Base-by-base conservation (phyloP, 2,329 filamentous ascomycete species). In the Aspergillus uvarum region DNA sequence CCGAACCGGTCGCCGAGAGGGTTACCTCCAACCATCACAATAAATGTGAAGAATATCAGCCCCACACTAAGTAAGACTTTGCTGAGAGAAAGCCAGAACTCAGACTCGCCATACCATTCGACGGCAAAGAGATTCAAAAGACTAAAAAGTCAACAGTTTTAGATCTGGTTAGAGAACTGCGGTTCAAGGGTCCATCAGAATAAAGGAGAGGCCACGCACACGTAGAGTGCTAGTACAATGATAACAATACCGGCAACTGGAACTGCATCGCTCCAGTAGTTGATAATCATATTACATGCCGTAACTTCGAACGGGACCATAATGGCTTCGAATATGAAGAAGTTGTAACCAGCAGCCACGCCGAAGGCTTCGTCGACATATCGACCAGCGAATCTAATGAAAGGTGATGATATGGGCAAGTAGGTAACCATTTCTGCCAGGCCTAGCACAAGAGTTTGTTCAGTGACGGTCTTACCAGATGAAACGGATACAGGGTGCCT, bases 21-120 rank as follows among this genome's bases (percentile, higher is more conserved):
- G 66, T 94, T 95, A 2, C 89, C 92, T 7, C 91, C 92, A 1
- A 95, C 78, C 88, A 95, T 94, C 64, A 87, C 86, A 64, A 96
- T 82, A 69, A 96, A 91, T 2, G 91, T 94, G 77, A 91, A 93
- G 63, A 86, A 68, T 65, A 93, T 83, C 54, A 94, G 81, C 1
- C 85, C 89, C 38, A 92, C 75, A 61, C 90, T 90, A 54, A 92
- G 81, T 2, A 92, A 67, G 2, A 92, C 83, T 72, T 92, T 92
- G 57, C 87, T 87, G 2, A 90, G 72, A 2, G 90, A 87, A 21
- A 88, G 85, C 78, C 85, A 84, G 69, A 96, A 95, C 71, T 95
- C 91, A 0, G 87, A 84, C 75, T 92, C 89, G 49, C 89, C 89
- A 60, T 90, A 92, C 81, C 83, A 91, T 64, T 88, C 82, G 19